Evolutionary conservation across 1,284 basidiomycete genomes (phyloP).

Genomic region (Hypsizygus ulmarius): DNA sequence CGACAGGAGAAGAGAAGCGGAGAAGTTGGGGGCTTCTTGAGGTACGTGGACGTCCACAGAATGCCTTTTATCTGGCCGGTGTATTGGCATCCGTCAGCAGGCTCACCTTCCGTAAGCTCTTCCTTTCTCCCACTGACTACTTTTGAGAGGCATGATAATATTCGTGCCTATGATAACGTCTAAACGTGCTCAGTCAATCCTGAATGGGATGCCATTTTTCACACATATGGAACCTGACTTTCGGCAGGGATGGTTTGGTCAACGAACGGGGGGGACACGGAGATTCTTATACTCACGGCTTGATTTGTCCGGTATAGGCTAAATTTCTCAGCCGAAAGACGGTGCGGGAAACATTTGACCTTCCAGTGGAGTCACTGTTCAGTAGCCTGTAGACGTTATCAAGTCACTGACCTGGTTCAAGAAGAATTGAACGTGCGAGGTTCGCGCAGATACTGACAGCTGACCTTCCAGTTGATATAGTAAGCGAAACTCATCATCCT

Average conservation of each 20-base stretch:
- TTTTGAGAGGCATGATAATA: constrained; percentile 10
- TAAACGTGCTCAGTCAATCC: constrained; percentile 6
- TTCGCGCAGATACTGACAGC: too few relatives aligned
- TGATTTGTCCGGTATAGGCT: too few relatives aligned
- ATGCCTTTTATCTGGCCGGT: constrained; percentile 9
- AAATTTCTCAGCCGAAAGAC: too few relatives aligned
- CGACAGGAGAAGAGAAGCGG: constrained; percentile 12
- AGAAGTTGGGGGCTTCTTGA: constrained; percentile 6
- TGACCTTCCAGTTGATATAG: too few relatives aligned
- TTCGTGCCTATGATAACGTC: constrained; percentile 5
- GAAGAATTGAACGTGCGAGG: too few relatives aligned
- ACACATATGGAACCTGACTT: constrained; percentile 5
- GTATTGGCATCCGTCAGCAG: neutral
- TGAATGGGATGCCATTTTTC: constrained; percentile 5
- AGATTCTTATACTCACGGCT: too few relatives aligned
- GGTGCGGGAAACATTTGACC: too few relatives aligned
- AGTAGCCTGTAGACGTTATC: too few relatives aligned
- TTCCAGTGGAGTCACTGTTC: too few relatives aligned
- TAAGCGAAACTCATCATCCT: too few relatives aligned
- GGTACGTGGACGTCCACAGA: neutral
- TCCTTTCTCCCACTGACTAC: neutral
- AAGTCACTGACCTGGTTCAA: too few relatives aligned
- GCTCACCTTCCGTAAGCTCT: neutral
- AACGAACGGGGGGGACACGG: neutral
- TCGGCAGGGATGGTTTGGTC: neutral